Evolutionary conservation across 2,329 filamentous ascomycete genomes (phyloP), one percentile per base, ranked within the genome.

Genomic region (Endocalyx cinctus): DNA sequence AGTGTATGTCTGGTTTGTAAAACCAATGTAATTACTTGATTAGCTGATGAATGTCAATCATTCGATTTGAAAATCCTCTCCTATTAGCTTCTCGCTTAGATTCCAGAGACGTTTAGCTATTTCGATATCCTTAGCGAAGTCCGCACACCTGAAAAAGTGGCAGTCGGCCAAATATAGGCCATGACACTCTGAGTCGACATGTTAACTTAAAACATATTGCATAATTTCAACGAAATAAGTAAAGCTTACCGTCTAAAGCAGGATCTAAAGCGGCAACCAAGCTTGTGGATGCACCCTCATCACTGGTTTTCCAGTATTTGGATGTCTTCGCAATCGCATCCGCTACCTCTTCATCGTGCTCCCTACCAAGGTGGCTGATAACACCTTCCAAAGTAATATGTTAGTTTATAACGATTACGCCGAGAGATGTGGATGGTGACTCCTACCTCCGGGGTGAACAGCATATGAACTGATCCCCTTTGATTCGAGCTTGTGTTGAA

Each of bases 401-500:
- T 14, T 22, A 23, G 19, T 16, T 16, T 13, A 19, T 13, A 37
- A 12, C 16, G 13, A 31, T 6, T n/a, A 10, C 6, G 14, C 3
- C 19, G 18, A 13, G 12, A 13, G 19, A 3, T 19, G n/a, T n/a
- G n/a, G n/a, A n/a, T n/a, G n/a, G n/a, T n/a, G n/a, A n/a, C n/a
- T n/a, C 51, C 33, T 42, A 60, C 58, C 51, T 17, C 67, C 67
- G 7, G 66, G 67, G 38, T 70, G 64, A n/a, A 69, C 31, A 3
- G 55, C 52, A 29, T 63, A 66, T 1, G 62, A 48, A 27, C 50
- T 47, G 13, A 70, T 56, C 1, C 57, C 54, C 14, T 47, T 48
- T 5, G 29, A 34, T 2, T 46, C 38, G 17, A 65, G 40, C 23
- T 55, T 50, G 20, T 59, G 41, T 10, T 66, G 62, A 10, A 70